Conservation (phyloP, 2,329 filamentous ascomycete genomes). For the Trichophyton benhamiae region DNA sequence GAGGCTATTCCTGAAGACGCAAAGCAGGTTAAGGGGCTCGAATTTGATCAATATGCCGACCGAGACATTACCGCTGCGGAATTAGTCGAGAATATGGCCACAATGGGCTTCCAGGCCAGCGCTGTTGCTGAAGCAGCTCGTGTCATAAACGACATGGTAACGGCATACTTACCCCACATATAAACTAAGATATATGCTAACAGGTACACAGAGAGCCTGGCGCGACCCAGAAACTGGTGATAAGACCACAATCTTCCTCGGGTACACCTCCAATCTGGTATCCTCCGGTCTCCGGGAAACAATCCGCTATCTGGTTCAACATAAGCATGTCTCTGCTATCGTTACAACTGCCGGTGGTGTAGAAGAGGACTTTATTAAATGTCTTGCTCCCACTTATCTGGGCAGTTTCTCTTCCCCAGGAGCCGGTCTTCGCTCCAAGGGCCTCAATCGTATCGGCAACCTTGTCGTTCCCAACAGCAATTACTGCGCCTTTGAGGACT, state of each 20-base stretch:
- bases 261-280: conserved; percentile 95
- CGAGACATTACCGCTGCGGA: conserved; percentile 73
- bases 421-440: conserved; percentile 64
- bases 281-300: conserved; percentile 89
- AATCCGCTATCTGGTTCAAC: conserved; percentile 81
- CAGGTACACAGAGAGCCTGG: conserved; percentile 54
- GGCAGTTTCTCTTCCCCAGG: conserved; percentile 71
- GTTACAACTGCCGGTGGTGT: conserved; percentile 92
- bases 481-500: conserved; percentile 96
- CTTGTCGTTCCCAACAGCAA: conserved; percentile 92
- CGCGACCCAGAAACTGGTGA: conserved; percentile 64
- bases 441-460: conserved; percentile 92
- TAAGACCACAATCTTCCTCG: conserved; percentile 85
- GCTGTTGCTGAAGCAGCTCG: conserved; percentile 75
- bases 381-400: conserved; percentile 84
- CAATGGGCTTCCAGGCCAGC: conserved; percentile 75
- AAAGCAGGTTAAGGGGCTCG: conserved; percentile 76
- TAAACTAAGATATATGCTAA: background rate
- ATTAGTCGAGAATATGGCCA: conserved; percentile 65
- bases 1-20: conserved; percentile 66
- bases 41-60: conserved; percentile 68
- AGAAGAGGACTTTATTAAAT: conserved; percentile 98
- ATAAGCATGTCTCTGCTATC: conserved; percentile 82
- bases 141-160: conserved; percentile 92
- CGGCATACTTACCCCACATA: conserved; percentile 10